Base-by-base conservation (phyloP, 306 rosid species). In the Vicia sativa region DNA sequence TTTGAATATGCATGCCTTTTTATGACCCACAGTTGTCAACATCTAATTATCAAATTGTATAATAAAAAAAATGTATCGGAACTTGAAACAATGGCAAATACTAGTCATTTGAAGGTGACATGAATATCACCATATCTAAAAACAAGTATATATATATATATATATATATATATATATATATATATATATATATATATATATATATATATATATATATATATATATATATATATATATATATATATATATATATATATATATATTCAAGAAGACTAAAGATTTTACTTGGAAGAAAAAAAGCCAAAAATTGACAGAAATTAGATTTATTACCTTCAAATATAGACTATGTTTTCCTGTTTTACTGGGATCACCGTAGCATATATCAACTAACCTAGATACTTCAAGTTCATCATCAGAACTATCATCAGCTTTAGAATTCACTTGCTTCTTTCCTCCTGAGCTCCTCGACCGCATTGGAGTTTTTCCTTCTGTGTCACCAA, bases 291-390 rank as follows among this genome's bases (percentile, higher is more conserved):
- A 34, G 37, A 6, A 31, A 34, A 39, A 43, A 23, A 43, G 41
- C 67, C 37, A 15, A 39, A 74, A 65, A 46, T 10, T 41, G 72
- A 53, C 49, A 12, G 72, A 61, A 38, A 73, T 50, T 26, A 46
- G 60, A 74, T 74, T 52, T 35, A 48, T 74, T 89, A 92, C 98
- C 98, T 86, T 84, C 70, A 92, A 90, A 43, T 87, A 54, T 46
- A 92, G 67, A 53, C 86, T 75, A 59, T 66, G 86, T 67, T 78
- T 81, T 73, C 93, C 87, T 35, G 81, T 79, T 53, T 78, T 54
- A 70, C 46, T 75, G 70, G 96, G 98, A 74, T 92, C 96, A 71
- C 98, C 88, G 23, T 80, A 90, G 79, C 96, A 87, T 68, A 92
- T 73, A 84, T 83, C 96, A 68, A 90, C 67, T 31, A 92, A 10